phyloP scores from a whole-genome alignment of 768 basidiomycete species.

The Boletus rubescentipes region DNA sequence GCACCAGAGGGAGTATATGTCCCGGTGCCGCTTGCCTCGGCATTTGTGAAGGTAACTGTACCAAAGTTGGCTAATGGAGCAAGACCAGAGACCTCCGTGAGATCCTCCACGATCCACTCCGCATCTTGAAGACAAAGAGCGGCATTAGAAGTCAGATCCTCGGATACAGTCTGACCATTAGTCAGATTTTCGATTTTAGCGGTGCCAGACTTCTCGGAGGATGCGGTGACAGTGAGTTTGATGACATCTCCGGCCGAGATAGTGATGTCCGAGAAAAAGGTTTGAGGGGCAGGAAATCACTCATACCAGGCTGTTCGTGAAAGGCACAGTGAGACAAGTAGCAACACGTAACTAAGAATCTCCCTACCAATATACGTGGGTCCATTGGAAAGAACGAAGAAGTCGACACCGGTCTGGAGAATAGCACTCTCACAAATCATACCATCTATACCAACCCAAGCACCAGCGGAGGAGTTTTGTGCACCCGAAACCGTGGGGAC shows the following conservation, averaged over 20 bases:
- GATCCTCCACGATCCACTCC: conserved; percentile 17
- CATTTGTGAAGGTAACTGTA: conserved; percentile 2
- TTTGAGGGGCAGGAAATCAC: no score
- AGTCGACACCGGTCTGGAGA: no score
- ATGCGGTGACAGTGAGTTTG: conserved; percentile 1
- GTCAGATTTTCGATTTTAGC: conserved; percentile 3
- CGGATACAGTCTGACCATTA: not conserved
- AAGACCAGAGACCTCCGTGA: accelerated
- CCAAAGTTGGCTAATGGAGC: conserved; percentile 8
- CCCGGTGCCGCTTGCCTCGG: not conserved
- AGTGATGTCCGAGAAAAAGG: not conserved
- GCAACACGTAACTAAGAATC: no score
- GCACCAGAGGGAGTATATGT: not conserved
- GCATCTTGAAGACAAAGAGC: conserved; percentile 5
- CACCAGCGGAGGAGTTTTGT: not conserved
- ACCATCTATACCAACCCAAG: conserved; percentile 17
- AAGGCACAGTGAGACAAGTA: no score
- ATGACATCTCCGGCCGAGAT: conserved; percentile 11
- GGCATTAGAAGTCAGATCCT: not conserved
- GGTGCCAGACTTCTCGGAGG: not conserved
- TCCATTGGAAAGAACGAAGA: no score
- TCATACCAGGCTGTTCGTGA: no score
- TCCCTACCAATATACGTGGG: no score
- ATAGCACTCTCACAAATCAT: not conserved
- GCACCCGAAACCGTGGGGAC: conserved; percentile 3